Conservation (phyloP, 805 yeast genomes). For the Blastobotrys americana region DNA sequence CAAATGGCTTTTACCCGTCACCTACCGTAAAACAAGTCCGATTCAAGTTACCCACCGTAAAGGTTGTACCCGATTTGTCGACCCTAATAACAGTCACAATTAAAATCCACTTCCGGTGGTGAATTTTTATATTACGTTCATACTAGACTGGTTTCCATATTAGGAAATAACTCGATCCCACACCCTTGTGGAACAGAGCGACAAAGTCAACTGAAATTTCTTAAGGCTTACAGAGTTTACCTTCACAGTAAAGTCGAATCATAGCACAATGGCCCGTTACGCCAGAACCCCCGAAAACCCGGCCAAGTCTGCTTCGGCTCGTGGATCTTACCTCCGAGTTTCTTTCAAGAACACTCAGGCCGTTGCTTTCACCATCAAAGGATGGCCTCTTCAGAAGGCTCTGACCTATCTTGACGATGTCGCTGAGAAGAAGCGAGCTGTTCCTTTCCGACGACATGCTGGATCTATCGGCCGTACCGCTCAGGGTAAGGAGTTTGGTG, state of each 20-base stretch:
- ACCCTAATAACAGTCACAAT: no score
- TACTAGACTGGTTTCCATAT: no score
- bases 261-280: conserved; percentile 88
- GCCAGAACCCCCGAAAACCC: conserved; percentile 99
- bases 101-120: no score
- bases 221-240: conserved; percentile 2
- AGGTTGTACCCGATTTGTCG: no score
- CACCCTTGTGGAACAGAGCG: no score
- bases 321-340: conserved; percentile 98
- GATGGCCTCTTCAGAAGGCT: conserved; percentile 97
- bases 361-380: conserved; percentile 96
- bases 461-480: conserved; percentile 97
- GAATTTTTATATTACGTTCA: no score
- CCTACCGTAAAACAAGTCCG: no score
- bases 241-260: conserved; percentile 1
- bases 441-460: conserved; percentile 98
- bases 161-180: not conserved
- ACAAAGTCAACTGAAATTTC: not conserved
- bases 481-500: conserved; percentile 99
- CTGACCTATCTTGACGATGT: conserved; percentile 94
- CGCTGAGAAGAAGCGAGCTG: conserved; percentile 96
- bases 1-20: no score
- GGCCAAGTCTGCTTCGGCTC: conserved; percentile 98
- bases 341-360: conserved; percentile 99
- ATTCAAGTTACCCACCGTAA: no score